Base-by-base conservation (phyloP, 108 stramenopile genomes). In the Skeletonema tropicum region DNA sequence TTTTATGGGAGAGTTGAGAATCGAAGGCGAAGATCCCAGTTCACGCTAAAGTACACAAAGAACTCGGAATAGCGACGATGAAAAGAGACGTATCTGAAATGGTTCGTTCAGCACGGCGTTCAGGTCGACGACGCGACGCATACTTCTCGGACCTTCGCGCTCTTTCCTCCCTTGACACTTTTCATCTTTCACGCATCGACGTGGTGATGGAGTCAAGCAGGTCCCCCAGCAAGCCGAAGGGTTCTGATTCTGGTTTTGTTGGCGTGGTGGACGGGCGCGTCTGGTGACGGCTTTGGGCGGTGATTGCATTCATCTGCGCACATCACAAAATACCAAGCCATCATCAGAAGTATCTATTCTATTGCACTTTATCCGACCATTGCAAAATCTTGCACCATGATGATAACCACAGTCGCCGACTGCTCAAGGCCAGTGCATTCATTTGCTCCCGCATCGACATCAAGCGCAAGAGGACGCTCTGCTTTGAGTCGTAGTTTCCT, bases 371-470 rank as follows among this genome's bases (percentile, higher is more conserved):
- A 29, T 29, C 26, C 26, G 26, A 29, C 38, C 12, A 39, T 10
- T 39, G 38, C 38, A 39, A 39, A 39, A 11, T n/a, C 42, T 45
- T 45, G 42, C 42, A 45, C 42, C 42, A 45, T 45, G 42, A 45
- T 45, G 42, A 15, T 45, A 11, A 12, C 42, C 42, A 45, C 42
- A 45, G 42, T 45, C 11, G 10, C 52, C 0, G 52, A 55, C 52
- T 55, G 52, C 52, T 55, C 52, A 23, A 55, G 0, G 21, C 23
- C 52, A 55, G 23, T 55, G 23, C 52, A 55, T 23, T 8, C 52
- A 55, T 23, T 55, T 49, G 48, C 19, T 55, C 9, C 52, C 23
- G 52, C 52, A 55, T 55, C 42, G 42, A 45, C 52, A 55, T 55
- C 52, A 23, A 49, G 19, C 48, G 42, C 42, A 15, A 45, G 42